Evolutionary conservation across 805 yeast genomes (phyloP), one percentile per base, ranked within the genome.

Genomic region (Wickerhamiella brachini): DNA sequence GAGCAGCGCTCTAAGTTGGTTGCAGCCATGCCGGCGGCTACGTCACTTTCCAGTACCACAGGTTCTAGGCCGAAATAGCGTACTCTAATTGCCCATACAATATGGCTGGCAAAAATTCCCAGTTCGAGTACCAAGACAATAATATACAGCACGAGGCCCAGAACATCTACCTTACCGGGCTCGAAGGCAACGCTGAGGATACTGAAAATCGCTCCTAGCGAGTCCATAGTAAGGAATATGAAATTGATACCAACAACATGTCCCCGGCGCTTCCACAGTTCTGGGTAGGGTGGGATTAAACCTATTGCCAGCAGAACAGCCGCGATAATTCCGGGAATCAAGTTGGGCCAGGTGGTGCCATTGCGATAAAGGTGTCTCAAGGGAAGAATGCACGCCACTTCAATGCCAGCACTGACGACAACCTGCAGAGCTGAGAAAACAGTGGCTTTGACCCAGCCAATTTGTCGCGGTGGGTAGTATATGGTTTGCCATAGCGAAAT

Each of bases 201-300:
- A 12, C 94, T 84, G 57, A 86, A 79, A 43, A 85, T 65, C 0
- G 97, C 96, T 8, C 97, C 97, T 23, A 77, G 55, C 3, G 85
- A 77, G 64, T 90, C 97, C 68, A 89, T 68, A 5, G 73, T 60
- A 52, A 90, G 70, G 56, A 90, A 90, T 2, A 83, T 57, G 61
- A 90, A 88, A 63, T 88, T 88, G 60, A 90, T 83, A 0, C 97
- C 97, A 2, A 88, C 79, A 2, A 90, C 97, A 37, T 83, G 69
- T 1, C 97, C 97, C 49, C 77, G 65, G 56, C 95, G 73, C 61
- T 86, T 85, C 31, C 79, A 75, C 23, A 90, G 68, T 64, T 90
- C 97, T 58, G 79, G 80, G 63, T 89, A 90, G 4, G 97, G 96
- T 0, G 97, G 97, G 0, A 90, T 56, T 37, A 90, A 71, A 0